These are phyloP conservation scores for Coelastrella sp. DNA, from an alignment of 139 green algal species.

Conservation along the genomic window DNA sequence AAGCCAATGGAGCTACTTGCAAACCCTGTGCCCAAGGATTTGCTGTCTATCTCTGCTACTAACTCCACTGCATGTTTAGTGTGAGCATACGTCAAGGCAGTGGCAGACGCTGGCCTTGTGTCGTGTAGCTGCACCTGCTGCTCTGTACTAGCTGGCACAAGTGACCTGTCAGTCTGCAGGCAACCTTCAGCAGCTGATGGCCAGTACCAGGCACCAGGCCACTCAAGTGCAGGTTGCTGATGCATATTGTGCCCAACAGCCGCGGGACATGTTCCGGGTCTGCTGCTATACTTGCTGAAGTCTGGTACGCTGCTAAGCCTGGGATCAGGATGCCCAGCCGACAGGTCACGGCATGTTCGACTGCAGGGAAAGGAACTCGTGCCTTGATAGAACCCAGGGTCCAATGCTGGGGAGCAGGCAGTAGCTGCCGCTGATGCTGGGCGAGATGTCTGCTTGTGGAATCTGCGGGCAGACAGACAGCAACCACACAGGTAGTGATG, in stretches of 20 bases:
- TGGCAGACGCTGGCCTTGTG: background rate
- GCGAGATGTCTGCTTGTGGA: constrained; percentile 11
- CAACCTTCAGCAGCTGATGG: constrained; percentile 22
- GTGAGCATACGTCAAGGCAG: background rate
- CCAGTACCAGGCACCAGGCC: constrained; percentile 34
- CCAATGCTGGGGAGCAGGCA: background rate
- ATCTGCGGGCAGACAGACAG: constrained; percentile 15
- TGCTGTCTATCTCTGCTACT: background rate
- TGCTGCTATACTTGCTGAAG: background rate
- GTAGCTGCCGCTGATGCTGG: background rate
- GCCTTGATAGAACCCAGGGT: constrained; percentile 12
- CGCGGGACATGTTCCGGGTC: constrained; percentile 26
- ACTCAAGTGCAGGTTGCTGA: background rate
- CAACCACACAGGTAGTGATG: too few relatives aligned
- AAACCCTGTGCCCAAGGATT: too few relatives aligned
- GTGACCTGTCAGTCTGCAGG: background rate
- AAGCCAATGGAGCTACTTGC: background rate
- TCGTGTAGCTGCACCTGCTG: background rate
- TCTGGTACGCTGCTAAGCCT: background rate
- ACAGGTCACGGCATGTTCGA: background rate
- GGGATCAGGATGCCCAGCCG: background rate
- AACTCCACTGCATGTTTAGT: background rate
- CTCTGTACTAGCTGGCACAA: background rate
- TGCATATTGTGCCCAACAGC: background rate
- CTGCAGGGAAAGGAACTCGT: background rate